Evolutionary conservation across 2,329 filamentous ascomycete species (phyloP), one percentile per base, ranked within the genome.

Genomic region (Talaromyces piceae): DNA sequence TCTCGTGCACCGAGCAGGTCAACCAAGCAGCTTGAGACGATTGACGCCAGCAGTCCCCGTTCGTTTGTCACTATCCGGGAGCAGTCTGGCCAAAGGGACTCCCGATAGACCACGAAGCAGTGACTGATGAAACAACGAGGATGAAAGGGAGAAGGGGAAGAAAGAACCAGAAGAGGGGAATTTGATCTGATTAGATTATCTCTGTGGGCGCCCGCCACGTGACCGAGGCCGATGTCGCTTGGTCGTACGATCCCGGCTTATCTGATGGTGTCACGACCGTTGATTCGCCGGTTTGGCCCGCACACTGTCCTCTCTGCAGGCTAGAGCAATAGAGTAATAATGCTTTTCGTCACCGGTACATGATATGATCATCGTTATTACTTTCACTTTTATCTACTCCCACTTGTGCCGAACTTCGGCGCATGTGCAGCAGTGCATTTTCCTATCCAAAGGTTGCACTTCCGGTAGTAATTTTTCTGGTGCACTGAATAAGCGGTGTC

Each of bases 181-280:
- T 53, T 48, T 41, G 48, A 54, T 54, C 52, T 51, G 52, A 54
- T 54, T 48, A 49, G 52, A 54, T 53, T 53, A 53, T 45, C 44
- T 47, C 27, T 25, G 33, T 41, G 47, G 28, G 47, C 37, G 23
- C 13, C 13, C 7, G 2, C 41, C 51, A 53, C 51, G 51, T 53
- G 13, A 28, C 41, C 37, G 26, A 33, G 13, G 25, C 51, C 51
- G 51, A 53, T 53, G 47, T 53, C 51, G 51, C 47, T 53, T 31
- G 11, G 8, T 41, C 45, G 41, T 45, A 41, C n/a, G 13, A 37
- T n/a, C 45, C 16, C 27, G 45, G 47, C 52, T 50, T 54, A 54
- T 54, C 52, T 54, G 52, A 54, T 54, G 22, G 22, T 20, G 13
- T 12, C 3, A 3, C 8, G 33, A 4, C 8, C 22, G n/a, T 2